A percentile compares a stretch with the other conserved stretches of the same genome.
Conservation (phyloP, 768 basidiomycete genomes). For the Lyophyllum atratum region DNA sequence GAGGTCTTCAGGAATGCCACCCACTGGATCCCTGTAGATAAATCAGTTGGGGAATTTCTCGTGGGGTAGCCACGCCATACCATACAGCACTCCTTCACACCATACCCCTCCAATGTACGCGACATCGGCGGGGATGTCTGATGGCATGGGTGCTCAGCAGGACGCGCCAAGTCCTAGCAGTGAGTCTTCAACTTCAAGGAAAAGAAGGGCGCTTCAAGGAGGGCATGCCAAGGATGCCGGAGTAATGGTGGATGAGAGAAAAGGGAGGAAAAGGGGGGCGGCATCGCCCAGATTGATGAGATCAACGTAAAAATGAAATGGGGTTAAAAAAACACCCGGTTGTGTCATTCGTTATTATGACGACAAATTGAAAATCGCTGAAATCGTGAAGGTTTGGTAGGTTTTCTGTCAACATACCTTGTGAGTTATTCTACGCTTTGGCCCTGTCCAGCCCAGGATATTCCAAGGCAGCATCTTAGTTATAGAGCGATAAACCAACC, state of each 20-base stretch:
- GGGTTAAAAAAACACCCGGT: background rate
- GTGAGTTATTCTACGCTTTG: no score
- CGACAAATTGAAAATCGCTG: background rate
- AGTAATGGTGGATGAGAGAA: background rate
- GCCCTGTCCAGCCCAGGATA: no score
- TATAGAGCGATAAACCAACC: no score
- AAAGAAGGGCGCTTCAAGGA: background rate
- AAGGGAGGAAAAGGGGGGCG: background rate
- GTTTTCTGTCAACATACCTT: no score
- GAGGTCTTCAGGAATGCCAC: background rate
- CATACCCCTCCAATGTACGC: constrained; percentile 32
- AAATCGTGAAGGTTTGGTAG: no score
- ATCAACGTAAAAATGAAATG: background rate
- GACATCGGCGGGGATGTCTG: constrained; percentile 29
- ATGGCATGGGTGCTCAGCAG: constrained; percentile 14
- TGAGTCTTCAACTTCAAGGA: no score
- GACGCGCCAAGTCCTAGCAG: background rate
- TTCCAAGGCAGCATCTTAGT: no score
- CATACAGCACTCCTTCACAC: constrained; percentile 30
- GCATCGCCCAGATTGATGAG: background rate
- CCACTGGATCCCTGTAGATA: constrained; percentile 26
- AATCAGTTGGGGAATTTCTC: background rate
- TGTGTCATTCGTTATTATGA: background rate
- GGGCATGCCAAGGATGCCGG: background rate
- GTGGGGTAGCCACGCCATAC: constrained; percentile 8